Conservation (phyloP, 306 rosid genomes). For the Prunus armeniaca region DNA sequence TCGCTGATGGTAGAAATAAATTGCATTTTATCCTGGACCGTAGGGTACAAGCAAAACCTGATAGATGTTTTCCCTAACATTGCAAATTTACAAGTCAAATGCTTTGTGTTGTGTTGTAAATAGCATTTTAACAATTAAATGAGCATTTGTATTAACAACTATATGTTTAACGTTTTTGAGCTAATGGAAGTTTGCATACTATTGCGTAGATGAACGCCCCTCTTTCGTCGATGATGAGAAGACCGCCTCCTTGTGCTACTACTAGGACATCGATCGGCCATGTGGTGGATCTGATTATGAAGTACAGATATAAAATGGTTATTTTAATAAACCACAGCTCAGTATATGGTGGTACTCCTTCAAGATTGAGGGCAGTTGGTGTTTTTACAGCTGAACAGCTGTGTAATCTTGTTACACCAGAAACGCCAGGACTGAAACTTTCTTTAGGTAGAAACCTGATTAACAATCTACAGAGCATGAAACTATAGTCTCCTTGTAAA, state of each 20-base stretch:
- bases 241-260: slow-evolving; percentile 62
- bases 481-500: not conserved
- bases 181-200: not conserved
- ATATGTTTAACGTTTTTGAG: not conserved
- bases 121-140: too few relatives aligned
- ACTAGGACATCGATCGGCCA: slow-evolving; percentile 50
- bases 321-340: slow-evolving; percentile 48
- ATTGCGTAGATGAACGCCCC: slow-evolving; percentile 59
- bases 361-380: slow-evolving; percentile 58
- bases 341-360: slow-evolving; percentile 26
- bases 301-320: slow-evolving; percentile 51
- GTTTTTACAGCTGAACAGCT: slow-evolving; percentile 60
- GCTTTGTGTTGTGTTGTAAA: not conserved
- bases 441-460: slow-evolving; percentile 27
- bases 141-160: not conserved
- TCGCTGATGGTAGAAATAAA: not conserved
- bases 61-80: not conserved
- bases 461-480: not conserved
- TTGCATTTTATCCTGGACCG: not conserved
- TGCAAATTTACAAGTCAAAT: not conserved
- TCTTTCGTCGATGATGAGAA: slow-evolving; percentile 72
- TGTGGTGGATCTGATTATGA: slow-evolving; percentile 61
- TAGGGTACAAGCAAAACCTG: not conserved
- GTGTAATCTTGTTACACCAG: slow-evolving; percentile 38
- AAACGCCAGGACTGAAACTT: slow-evolving; percentile 25